These are phyloP conservation scores for Taphrina pruni DNA, from an alignment of 1,139 yeast species.

Conservation along the genomic window DNA sequence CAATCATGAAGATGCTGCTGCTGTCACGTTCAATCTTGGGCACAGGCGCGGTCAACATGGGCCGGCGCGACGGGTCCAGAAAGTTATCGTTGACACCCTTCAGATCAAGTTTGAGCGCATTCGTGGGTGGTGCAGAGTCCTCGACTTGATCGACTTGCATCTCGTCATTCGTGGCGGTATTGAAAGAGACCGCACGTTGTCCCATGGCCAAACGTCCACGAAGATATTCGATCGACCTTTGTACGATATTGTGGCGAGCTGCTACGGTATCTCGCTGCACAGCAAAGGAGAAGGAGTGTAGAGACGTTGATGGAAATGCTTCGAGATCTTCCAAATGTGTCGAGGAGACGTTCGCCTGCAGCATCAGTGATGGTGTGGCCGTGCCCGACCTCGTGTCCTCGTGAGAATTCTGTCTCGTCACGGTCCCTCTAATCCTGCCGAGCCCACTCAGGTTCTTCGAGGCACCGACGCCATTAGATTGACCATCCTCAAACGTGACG, in stretches of 20 bases:
- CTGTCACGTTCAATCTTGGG: conserved; percentile 10
- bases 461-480: background rate
- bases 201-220: conserved; percentile 22
- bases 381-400: conserved; percentile 9
- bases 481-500: conserved; percentile 20
- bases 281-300: conserved; percentile 40
- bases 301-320: conserved; percentile 34
- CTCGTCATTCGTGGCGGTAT: background rate
- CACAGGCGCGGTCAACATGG: conserved; percentile 29
- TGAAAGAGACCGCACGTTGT: conserved; percentile 20
- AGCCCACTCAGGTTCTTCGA: conserved; percentile 24
- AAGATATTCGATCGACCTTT: conserved; percentile 35
- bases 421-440: conserved; percentile 27
- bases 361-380: conserved; percentile 18
- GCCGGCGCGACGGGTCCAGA: conserved; percentile 24
- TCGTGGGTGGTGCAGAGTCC: background rate
- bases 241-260: conserved; percentile 35
- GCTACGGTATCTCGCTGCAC: conserved; percentile 37
- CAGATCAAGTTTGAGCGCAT: conserved; percentile 21
- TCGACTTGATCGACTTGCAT: conserved; percentile 14
- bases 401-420: conserved; percentile 31
- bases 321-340: conserved; percentile 40
- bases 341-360: conserved; percentile 27
- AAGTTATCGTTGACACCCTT: conserved; percentile 28
- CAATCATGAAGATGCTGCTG: conserved; percentile 4